Base-by-base conservation (phyloP, 495 filamentous ascomycete species). In the Lentithecium fluviatile region DNA sequence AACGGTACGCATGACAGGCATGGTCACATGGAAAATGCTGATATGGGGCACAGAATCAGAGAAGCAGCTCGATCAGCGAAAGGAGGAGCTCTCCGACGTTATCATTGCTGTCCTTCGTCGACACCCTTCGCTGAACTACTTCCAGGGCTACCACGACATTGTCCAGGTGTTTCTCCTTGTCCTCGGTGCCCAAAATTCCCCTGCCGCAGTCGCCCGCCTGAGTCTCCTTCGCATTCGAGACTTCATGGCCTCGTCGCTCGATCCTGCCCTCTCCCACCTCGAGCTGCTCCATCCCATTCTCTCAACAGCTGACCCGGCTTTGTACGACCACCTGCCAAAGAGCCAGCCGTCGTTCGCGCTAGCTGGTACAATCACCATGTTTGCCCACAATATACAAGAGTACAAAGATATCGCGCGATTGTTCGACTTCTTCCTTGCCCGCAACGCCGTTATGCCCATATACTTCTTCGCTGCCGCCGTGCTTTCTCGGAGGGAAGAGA, bases 61-160 rank as follows among this genome's bases (percentile, higher is more conserved):
- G 20, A 74, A 80, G 49, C 81, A 88, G 64, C 77, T 91, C 19
- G 79, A 80, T 45, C 56, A 70, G 38, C 85, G 88, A 64, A 94
- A 91, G 67, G 64, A 75, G 40, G 83, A 90, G 70, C 80, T 96
- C 21, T 90, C 85, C 13, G 72, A 80, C 56, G 76, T 97, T 19
- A 96, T 97, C 69, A 81, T 79, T 40, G 79, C 85, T 61, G 82
- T 91, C 19, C 80, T 97, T 23, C 82, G 94, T 17, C 80, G 82
- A 10, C 80, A 96, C 68, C 95, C 94, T 4, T 85, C 88, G 77
- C 85, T 98, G 12, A 88, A 83, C 75, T 98, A 98, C 75, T 97
- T 97, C 76, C 94, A 98, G 78, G 94, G 94, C 61, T 98, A 95
- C 74, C 94, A 98, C 71, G 94, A 98, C 74, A 97, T 98, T 68